Base-by-base conservation (phyloP, 768 basidiomycete genomes). In the Mrakia gelida region DNA sequence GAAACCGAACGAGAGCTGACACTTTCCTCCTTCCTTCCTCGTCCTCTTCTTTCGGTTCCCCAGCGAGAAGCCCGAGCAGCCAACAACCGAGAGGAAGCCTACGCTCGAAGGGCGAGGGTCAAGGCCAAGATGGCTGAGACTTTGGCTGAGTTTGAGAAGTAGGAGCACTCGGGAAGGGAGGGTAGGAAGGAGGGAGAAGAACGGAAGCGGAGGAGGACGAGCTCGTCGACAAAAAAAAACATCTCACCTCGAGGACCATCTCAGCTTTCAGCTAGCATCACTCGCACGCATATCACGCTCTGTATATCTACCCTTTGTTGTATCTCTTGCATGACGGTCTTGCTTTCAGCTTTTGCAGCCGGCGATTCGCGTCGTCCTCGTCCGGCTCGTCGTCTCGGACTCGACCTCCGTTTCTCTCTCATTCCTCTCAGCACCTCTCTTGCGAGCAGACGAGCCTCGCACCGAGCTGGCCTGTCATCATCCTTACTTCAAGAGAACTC, bases 381-480 rank as follows among this genome's bases (percentile, higher is more conserved):
- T 82, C 73, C 38, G 38, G 3, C 38, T 38, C 38, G n/a, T 87
- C 82, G 95, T 82, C 73, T 93, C 84, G 65, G 86, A 83, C 79
- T 87, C 86, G 26, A 88, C 86, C 79, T 77, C 79, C 61, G 67
- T 63, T 71, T 88, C 87, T 54, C 80, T 83, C 75, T 82, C 82
- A n/a, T 82, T 80, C 13, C 80, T 83, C 68, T 74, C 81, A 81
- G 81, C 38, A 80, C 80, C 82, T 80, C 63, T 83, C 84, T 61
- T 86, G 84, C 89, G 92, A 38, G 65, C n/a, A 21, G 41, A 62
- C 26, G 49, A 77, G 11, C 8, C 23, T 49, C 21, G 30, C 3
- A 28, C 38, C 38, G 38, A 38, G 38, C 38, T 38, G 38, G 4
- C 8, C 38, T 38, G 8, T n/a, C n/a, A n/a, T n/a, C n/a, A n/a